Evolutionary conservation across 345 rosid genomes (phyloP), one percentile per base, ranked within the genome.

Genomic region (Raphanus sativus): DNA sequence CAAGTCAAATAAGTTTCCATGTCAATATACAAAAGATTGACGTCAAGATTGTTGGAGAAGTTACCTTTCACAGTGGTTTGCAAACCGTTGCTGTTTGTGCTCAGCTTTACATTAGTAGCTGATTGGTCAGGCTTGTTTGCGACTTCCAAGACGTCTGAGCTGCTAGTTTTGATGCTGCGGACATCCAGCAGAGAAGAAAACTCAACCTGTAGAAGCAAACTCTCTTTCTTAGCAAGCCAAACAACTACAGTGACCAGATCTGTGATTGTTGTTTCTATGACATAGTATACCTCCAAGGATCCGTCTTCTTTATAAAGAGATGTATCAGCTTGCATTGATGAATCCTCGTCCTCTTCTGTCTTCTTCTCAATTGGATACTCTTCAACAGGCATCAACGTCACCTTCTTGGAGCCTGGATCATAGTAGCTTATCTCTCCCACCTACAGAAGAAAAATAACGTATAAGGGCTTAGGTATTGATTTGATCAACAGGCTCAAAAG

Each of bases 381-480:
- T 30, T 86, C 82, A 69, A 91, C 94, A 30, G 87, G 88, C n/a
- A 76, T 74, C 76, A 96, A 78, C 28, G 36, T 64, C 73, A 91
- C 78, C 80, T 63, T 87, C 79, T 85, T 87, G 63, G 94, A 82
- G 78, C 42, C 81, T 69, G 78, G 80, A 70, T 91, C 82, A 82
- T 83, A 93, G 30, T 24, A 15, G 76, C 91, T 83, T 80, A 93
- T 84, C 85, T 86, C 87, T 38, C 99, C 99, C 59, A 93, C 94
- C 99, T 93, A 79, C 77, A 68, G 65, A 48, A 80, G 6, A 21
- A 11, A 59, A 15, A 69, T 21, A 48, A 48, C 16, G 54, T 71
- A 59, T 21, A 75, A 50, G 29, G 17, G 4, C 15, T 62, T 33
- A 33, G 5, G 71, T 36, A 0, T 15, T 62, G 55, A 25, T 56